phyloP scores from a whole-genome alignment of 129 eudicot genomes.

The Cynara cardunculus region DNA sequence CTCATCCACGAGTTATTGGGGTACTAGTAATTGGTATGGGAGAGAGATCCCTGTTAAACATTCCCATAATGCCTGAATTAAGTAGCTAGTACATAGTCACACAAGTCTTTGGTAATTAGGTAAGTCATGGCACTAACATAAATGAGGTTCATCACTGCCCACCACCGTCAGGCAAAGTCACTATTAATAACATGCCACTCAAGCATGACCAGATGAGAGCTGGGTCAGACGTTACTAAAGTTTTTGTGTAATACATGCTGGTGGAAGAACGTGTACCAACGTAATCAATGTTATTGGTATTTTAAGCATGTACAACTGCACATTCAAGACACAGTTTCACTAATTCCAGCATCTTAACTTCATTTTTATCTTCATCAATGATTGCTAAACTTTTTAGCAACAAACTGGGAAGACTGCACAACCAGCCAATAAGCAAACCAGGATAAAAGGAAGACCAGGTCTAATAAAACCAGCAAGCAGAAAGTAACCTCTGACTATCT shows the following conservation, averaged over 20 bases:
- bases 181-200: not conserved
- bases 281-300: not conserved
- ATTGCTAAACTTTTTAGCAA: not conserved
- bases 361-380: not conserved
- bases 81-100: not conserved
- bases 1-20: not conserved
- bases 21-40: not conserved
- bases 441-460: not conserved
- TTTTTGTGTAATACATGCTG: not conserved
- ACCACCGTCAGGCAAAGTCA: not conserved
- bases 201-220: not conserved
- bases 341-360: not conserved
- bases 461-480: not conserved
- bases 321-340: not conserved
- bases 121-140: not conserved
- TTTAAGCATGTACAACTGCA: not conserved
- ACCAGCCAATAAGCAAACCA: not conserved
- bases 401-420: not conserved
- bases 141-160: not conserved
- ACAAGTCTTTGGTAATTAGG: not conserved
- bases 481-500: not conserved
- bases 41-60: not conserved
- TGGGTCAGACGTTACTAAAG: not conserved
- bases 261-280: not conserved
- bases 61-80: not conserved